Evolutionary conservation across 805 yeast genomes (phyloP).

Genomic region (Scheffersomyces amazonensis): DNA sequence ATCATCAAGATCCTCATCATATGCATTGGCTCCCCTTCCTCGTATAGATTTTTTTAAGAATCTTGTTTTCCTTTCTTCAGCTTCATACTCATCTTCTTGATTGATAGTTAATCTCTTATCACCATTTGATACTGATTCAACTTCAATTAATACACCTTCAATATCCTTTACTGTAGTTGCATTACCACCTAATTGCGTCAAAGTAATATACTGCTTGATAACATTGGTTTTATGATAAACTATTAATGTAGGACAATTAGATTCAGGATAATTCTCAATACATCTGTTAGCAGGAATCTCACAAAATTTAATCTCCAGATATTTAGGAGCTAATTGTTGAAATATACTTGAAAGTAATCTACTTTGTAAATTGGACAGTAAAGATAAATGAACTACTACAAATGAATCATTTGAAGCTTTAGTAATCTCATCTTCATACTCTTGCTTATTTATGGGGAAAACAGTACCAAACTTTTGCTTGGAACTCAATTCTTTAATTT

Average conservation of each 20-base stretch:
- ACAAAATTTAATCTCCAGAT: conserved; percentile 81
- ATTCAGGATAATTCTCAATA: conserved; percentile 86
- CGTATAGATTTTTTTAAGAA: conserved; percentile 59
- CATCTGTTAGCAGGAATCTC: conserved; percentile 92
- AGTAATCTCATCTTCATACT: conserved; percentile 82
- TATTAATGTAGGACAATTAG: conserved; percentile 86
- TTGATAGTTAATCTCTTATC: conserved; percentile 69
- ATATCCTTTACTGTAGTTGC: conserved; percentile 66
- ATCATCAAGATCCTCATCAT: conserved; percentile 32
- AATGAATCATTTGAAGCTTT: conserved; percentile 64
- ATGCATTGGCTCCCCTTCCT: conserved; percentile 22
- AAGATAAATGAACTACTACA: conserved; percentile 77
- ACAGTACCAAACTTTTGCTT: conserved; percentile 72
- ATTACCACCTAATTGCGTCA: conserved; percentile 82
- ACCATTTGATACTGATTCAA: conserved; percentile 59
- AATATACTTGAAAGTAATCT: conserved; percentile 65
- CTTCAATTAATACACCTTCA: conserved; percentile 66
- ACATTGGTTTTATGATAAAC: conserved; percentile 79
- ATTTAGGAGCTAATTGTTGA: conserved; percentile 57
- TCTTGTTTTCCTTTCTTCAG: conserved; percentile 50
- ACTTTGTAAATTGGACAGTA: conserved; percentile 68
- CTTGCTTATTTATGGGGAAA: conserved; percentile 78
- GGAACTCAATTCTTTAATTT: conserved; percentile 58
- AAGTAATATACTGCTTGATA: conserved; percentile 74
- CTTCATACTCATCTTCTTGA: conserved; percentile 52